phyloP scores from a whole-genome alignment of 2,329 filamentous ascomycete species.

The Aspergillus persii region DNA sequence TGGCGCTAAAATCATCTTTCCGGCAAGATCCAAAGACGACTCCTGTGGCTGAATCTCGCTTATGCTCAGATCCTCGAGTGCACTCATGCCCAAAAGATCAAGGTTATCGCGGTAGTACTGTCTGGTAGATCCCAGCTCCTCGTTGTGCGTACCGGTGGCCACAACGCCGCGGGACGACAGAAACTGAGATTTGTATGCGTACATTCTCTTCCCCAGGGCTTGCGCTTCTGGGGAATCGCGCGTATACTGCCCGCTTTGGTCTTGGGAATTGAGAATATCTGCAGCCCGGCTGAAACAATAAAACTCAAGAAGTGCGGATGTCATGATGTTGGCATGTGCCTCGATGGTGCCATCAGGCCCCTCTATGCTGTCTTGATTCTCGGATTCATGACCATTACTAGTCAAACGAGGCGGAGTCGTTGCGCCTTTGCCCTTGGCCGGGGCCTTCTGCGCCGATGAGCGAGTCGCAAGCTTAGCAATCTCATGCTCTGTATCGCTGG shows the following conservation, averaged over 20 bases:
- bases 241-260: conserved; percentile 34
- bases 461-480: conserved; percentile 2
- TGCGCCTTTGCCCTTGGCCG: conserved; percentile 5
- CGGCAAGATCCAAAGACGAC: conserved; percentile 19
- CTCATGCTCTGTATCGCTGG: conserved; percentile 23
- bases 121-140: conserved; percentile 35
- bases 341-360: conserved; percentile 33
- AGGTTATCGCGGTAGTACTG: conserved; percentile 45
- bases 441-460: neutral
- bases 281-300: conserved; percentile 45
- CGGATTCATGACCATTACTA: conserved; percentile 2
- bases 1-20: conserved; percentile 22
- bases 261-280: conserved; percentile 43
- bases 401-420: neutral
- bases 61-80: conserved; percentile 36
- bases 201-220: conserved; percentile 42
- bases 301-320: conserved; percentile 45
- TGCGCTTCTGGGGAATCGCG: conserved; percentile 44
- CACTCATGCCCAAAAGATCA: conserved; percentile 39
- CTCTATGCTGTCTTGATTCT: conserved; percentile 16
- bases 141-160: conserved; percentile 38
- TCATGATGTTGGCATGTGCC: conserved; percentile 42
- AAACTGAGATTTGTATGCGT: conserved; percentile 42
- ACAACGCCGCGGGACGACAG: conserved; percentile 43
- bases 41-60: conserved; percentile 17